phyloP scores from a whole-genome alignment of 1,139 yeast genomes.

The Tardiomyces depauwii region DNA sequence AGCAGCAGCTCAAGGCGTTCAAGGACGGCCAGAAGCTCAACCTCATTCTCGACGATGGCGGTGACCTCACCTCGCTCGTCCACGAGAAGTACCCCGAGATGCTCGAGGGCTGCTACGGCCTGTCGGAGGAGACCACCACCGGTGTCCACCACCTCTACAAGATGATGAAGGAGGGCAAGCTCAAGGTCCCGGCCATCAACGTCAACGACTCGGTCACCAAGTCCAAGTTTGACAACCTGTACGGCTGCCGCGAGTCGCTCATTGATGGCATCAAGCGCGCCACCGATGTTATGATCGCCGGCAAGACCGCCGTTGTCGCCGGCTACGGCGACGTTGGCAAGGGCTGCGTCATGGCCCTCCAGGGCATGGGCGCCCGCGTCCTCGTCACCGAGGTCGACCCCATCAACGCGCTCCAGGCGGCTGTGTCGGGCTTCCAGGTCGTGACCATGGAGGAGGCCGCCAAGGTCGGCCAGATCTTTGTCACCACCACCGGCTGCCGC shows the following conservation, averaged over 20 bases:
- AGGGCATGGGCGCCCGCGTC: slow-evolving; percentile 99
- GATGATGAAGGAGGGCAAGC: slow-evolving; percentile 79
- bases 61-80: slow-evolving; percentile 94
- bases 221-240: slow-evolving; percentile 98
- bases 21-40: slow-evolving; percentile 93
- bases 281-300: slow-evolving; percentile 99
- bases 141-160: slow-evolving; percentile 99
- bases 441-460: slow-evolving; percentile 95
- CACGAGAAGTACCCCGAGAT: slow-evolving; percentile 98
- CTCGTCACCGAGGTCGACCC: slow-evolving; percentile 97
- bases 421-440: slow-evolving; percentile 98
- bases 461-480: slow-evolving; percentile 90
- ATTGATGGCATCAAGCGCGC: slow-evolving; percentile 99
- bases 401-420: slow-evolving; percentile 98
- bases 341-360: slow-evolving; percentile 99
- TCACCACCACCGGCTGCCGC: slow-evolving; percentile 99
- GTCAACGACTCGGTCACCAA: slow-evolving; percentile 99
- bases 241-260: slow-evolving; percentile 99
- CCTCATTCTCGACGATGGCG: slow-evolving; percentile 99
- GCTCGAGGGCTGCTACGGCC: slow-evolving; percentile 91
- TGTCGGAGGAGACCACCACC: slow-evolving; percentile 99
- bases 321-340: slow-evolving; percentile 99
- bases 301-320: slow-evolving; percentile 98
- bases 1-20: slow-evolving; percentile 98
- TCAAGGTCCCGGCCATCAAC: slow-evolving; percentile 99